Evolutionary conservation across 2,329 filamentous ascomycete genomes (phyloP).

Genomic region (Aspergillus hortae): DNA sequence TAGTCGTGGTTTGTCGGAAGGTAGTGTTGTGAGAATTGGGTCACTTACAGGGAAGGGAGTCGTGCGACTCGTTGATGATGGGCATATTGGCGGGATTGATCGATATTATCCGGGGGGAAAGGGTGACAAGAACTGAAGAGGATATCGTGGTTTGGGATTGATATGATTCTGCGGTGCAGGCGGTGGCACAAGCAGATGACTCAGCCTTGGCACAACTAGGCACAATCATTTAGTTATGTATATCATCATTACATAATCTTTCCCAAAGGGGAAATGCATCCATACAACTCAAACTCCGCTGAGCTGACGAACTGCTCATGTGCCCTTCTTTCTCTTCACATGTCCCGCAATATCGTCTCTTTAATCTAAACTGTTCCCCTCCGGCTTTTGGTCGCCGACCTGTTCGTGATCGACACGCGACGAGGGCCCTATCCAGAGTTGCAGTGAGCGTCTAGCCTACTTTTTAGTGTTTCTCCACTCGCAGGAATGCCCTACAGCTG

Average conservation of each 20-base stretch:
- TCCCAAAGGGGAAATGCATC: background rate
- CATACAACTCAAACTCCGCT: too few relatives aligned
- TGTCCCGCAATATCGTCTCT: too few relatives aligned
- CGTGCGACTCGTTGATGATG: slow-evolving; percentile 66
- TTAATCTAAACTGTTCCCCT: background rate
- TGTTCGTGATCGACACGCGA: background rate
- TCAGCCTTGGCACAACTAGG: background rate
- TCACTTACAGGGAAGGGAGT: slow-evolving; percentile 74
- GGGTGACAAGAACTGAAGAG: background rate
- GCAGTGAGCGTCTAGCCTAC: background rate
- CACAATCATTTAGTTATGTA: background rate
- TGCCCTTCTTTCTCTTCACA: too few relatives aligned
- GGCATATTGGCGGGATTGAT: slow-evolving; percentile 52
- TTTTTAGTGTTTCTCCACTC: background rate
- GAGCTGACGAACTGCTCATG: too few relatives aligned
- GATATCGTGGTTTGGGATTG: background rate
- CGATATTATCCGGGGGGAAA: background rate
- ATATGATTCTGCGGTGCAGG: background rate
- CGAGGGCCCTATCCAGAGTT: too few relatives aligned
- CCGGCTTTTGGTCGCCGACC: background rate
- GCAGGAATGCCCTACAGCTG: background rate
- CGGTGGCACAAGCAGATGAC: background rate
- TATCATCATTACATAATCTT: background rate
- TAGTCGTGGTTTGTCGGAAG: slow-evolving; percentile 8
- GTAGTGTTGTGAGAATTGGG: slow-evolving; percentile 7